Evolutionary conservation across 257 asterid species (phyloP).

Genomic region (Lavandula angustifolia): DNA sequence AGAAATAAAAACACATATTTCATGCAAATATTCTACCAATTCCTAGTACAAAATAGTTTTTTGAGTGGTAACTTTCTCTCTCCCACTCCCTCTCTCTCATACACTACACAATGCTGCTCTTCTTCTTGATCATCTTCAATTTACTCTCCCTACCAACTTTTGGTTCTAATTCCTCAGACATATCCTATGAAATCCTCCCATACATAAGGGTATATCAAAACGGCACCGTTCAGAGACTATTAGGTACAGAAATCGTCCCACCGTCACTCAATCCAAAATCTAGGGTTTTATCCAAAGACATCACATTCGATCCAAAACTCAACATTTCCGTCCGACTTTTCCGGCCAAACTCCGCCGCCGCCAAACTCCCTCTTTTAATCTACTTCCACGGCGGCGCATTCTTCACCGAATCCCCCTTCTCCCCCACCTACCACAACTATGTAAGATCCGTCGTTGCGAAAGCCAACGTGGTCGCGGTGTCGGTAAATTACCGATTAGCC

Average conservation of each 20-base stretch:
- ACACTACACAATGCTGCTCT: no score
- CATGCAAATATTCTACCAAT: no score
- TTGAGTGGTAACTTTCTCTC: background rate
- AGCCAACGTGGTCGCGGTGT: conserved; percentile 47
- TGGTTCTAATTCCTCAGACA: conserved; percentile 32
- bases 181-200: conserved; percentile 35
- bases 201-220: conserved; percentile 39
- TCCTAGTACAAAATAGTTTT: no score
- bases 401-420: conserved; percentile 45
- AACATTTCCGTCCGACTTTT: conserved; percentile 49
- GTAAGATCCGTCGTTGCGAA: conserved; percentile 40
- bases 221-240: conserved; percentile 45
- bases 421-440: conserved; percentile 37
- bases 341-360: conserved; percentile 27
- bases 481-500: conserved; percentile 65
- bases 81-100: no score
- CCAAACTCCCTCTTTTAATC: conserved; percentile 51
- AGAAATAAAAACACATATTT: no score
- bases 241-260: conserved; percentile 35
- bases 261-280: conserved; percentile 37
- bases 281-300: conserved; percentile 52
- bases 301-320: conserved; percentile 24
- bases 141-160: background rate
- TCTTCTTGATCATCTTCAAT: background rate
- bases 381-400: conserved; percentile 75